These are phyloP conservation scores for Ascochyta clinopodiicola DNA, from an alignment of 2,329 filamentous ascomycete genomes.

Conservation along the genomic window DNA sequence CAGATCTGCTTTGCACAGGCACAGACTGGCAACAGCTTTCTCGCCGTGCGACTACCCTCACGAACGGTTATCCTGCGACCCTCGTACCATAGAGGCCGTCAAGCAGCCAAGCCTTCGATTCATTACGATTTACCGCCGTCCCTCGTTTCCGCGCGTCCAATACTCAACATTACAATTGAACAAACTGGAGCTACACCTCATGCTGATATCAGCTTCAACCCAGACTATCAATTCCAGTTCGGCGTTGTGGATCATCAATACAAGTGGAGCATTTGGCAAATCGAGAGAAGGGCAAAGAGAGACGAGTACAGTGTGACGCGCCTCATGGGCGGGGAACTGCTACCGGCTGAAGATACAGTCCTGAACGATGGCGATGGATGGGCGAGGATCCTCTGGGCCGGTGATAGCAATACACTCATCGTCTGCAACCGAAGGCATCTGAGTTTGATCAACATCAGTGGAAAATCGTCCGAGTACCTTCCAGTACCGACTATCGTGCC, in stretches of 20 bases:
- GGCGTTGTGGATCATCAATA: slow-evolving; percentile 70
- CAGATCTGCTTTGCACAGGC: slow-evolving; percentile 60
- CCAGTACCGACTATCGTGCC: slow-evolving; percentile 36
- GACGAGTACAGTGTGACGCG: slow-evolving; percentile 44
- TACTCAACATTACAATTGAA: slow-evolving; percentile 60
- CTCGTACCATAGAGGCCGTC: slow-evolving; percentile 21
- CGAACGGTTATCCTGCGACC: slow-evolving; percentile 58
- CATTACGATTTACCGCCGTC: slow-evolving; percentile 51
- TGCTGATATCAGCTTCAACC: slow-evolving; percentile 70
- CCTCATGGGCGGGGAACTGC: slow-evolving; percentile 36
- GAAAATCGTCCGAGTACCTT: slow-evolving; percentile 25
- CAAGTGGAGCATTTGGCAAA: slow-evolving; percentile 72
- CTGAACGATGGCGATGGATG: slow-evolving; percentile 53
- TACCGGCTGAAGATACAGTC: slow-evolving; percentile 1
- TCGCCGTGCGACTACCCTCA: slow-evolving; percentile 58
- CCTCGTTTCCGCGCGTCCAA: slow-evolving; percentile 62
- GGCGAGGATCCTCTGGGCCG: slow-evolving; percentile 58
- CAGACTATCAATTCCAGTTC: slow-evolving; percentile 66
- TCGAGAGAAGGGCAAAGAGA: slow-evolving; percentile 44
- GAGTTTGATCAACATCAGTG: slow-evolving; percentile 45
- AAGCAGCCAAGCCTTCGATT: slow-evolving; percentile 22
- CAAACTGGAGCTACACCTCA: slow-evolving; percentile 64
- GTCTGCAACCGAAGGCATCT: slow-evolving; percentile 58
- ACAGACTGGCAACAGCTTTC: slow-evolving; percentile 52
- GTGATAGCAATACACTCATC: slow-evolving; percentile 57